These are phyloP conservation scores for Zopfochytrium polystomum DNA, from an alignment of 371 early-diverging fungal species.

Conservation along the genomic window DNA sequence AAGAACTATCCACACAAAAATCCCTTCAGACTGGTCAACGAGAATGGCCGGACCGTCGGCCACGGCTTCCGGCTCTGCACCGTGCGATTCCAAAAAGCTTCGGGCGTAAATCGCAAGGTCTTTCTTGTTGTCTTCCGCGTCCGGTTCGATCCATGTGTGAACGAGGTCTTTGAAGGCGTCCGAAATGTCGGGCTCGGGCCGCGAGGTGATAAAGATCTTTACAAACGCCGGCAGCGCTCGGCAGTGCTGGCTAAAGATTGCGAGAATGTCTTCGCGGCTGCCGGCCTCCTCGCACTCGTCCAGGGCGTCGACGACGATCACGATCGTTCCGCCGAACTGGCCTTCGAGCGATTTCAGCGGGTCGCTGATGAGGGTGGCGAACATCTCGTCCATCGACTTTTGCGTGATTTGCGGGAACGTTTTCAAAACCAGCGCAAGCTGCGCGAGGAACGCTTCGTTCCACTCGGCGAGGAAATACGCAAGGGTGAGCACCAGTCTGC, in stretches of 20 bases:
- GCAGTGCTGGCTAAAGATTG: slow-evolving; percentile 19
- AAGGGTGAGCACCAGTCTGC: slow-evolving; percentile 19
- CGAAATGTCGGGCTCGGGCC: slow-evolving; percentile 20
- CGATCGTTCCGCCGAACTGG: slow-evolving; percentile 5
- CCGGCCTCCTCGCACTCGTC: slow-evolving; percentile 25
- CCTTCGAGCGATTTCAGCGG: slow-evolving; percentile 3
- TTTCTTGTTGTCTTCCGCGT: slow-evolving; percentile 17
- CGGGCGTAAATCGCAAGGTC: slow-evolving; percentile 9
- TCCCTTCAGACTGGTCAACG: slow-evolving; percentile 13
- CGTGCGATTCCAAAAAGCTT: slow-evolving; percentile 6
- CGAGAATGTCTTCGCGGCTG: slow-evolving; percentile 16
- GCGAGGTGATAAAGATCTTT: slow-evolving; percentile 23
- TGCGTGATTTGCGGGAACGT: not conserved
- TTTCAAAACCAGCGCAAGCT: slow-evolving; percentile 5
- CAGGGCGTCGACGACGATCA: slow-evolving; percentile 26
- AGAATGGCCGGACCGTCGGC: slow-evolving; percentile 4
- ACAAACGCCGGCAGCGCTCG: slow-evolving; percentile 12
- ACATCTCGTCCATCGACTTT: slow-evolving; percentile 8
- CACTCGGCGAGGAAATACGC: slow-evolving; percentile 17
- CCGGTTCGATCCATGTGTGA: slow-evolving; percentile 3
- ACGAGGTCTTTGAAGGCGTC: slow-evolving; percentile 10
- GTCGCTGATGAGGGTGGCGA: slow-evolving; percentile 5
- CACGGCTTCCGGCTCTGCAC: not conserved
- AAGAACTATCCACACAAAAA: slow-evolving; percentile 22
- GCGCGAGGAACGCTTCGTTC: slow-evolving; percentile 6